A percentile compares a stretch with the other conserved stretches of the same genome.
phyloP scores from a whole-genome alignment of 169 alveolate species.

The Pseudocohnilembus persalinus region DNA sequence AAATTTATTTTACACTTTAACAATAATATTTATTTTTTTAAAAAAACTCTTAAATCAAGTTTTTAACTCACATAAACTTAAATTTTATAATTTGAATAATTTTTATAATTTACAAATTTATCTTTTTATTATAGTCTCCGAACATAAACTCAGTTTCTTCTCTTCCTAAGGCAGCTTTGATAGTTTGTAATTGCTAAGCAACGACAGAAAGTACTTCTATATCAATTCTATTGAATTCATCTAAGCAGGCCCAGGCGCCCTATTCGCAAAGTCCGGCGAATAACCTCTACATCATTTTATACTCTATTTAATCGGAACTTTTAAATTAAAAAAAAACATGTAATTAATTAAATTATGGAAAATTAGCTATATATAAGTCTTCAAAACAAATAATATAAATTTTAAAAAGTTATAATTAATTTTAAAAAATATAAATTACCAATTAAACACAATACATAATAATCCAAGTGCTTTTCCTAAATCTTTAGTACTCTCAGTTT shows the following conservation, averaged over 20 bases:
- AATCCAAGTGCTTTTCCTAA: slow-evolving; percentile 69
- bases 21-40: too few relatives aligned
- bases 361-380: too few relatives aligned
- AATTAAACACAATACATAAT: slow-evolving; percentile 66
- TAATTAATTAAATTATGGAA: too few relatives aligned
- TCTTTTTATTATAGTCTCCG: slow-evolving; percentile 68
- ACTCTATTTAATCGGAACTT: slow-evolving; percentile 63
- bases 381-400: too few relatives aligned
- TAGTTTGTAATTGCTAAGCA: slow-evolving; percentile 87
- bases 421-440: too few relatives aligned
- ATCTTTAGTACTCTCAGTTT: slow-evolving; percentile 71
- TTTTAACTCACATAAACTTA: too few relatives aligned
- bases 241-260: slow-evolving; percentile 81
- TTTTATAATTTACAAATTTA: slow-evolving; percentile 40
- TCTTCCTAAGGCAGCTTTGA: slow-evolving; percentile 87
- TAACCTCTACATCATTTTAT: slow-evolving; percentile 77
- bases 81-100: too few relatives aligned
- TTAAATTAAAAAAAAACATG: too few relatives aligned
- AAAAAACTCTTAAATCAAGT: too few relatives aligned
- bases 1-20: background rate
- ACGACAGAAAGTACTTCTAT: slow-evolving; percentile 90
- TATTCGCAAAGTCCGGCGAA: slow-evolving; percentile 75
- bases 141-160: slow-evolving; percentile 69
- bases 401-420: too few relatives aligned
- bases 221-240: slow-evolving; percentile 85